Base-by-base conservation (phyloP, 441 rosid genomes). In the Breynia disticha region DNA sequence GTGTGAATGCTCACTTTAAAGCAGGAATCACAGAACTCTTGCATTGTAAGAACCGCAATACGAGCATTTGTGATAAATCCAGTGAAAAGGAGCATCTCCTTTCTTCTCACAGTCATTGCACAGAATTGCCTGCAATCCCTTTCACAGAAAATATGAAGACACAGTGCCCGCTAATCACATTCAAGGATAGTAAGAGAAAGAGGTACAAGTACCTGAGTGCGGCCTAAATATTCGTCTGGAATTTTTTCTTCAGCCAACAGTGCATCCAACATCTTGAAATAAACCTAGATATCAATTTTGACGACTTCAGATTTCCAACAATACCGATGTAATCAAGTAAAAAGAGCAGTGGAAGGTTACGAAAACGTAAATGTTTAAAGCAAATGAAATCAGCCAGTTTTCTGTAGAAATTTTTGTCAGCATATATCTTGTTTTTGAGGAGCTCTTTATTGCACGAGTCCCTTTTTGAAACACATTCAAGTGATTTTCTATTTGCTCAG, bases 61-160 rank as follows among this genome's bases (percentile, higher is more conserved):
- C 11, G 69, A 35, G 72, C 98, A 91, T 68, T 91, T 86, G 81
- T 77, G 94, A 68, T 87, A 72, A 22, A 72, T 76, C 96, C 96
- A 86, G 37, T 82, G 96, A 72, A 80, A 86, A 46, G 79, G 68
- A 64, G 89, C 76, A 56, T 50, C 42, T 52, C 95, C 95, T 59
- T 73, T 84, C 70, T 75, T 84, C 74, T 86, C 87, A 52, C 98
- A 91, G 41, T 86, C 98, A 60, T 91, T 82, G 67, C 98, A 88
- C 14, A 84, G 65, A 56, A 86, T 82, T 41, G 21, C 68, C 97
- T 83, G 79, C 64, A 62, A 64, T 56, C 39, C 10, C 45, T 56
- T 58, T 51, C 38, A 20, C 15, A 9, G 19, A 47, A 43, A 24
- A 24, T n/a, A 24, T 50, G 9, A 39, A 8, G 15, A 39, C 43